Base-by-base conservation (phyloP, 2,329 filamentous ascomycete genomes). In the Fusarium ramigenum region DNA sequence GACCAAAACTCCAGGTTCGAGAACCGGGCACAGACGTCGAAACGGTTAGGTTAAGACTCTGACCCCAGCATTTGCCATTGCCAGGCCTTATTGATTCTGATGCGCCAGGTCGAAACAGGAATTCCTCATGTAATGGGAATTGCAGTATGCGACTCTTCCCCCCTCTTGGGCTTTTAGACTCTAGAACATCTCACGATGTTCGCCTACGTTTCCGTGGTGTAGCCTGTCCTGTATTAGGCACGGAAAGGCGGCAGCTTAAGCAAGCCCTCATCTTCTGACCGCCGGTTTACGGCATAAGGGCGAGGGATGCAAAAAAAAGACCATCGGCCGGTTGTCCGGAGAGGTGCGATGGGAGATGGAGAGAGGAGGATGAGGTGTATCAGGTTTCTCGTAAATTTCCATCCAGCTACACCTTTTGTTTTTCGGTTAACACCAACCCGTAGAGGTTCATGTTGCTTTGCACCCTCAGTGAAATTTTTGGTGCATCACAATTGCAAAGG, bases 91-190 rank as follows among this genome's bases (percentile, higher is more conserved):
- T 56, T 40, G 46, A 53, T 25, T 63, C 61, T 53, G 66, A 63
- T 64, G 65, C 61, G 57, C 69, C 65, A 73, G 40, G 64, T 73
- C 70, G 39, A 70, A 73, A 52, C 47, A 47, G 70, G 70, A 72
- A 63, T 50, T 67, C 60, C 69, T 73, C 65, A 73, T 70, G 70
- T 73, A 73, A 73, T 73, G 70, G 60, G 65, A 70, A 73, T 70
- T 70, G 46, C 19, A 64, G 62, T 60, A 69, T 67, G 63, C 54
- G 46, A 67, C 63, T 66, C 50, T 32, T 56, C 52, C 50, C 43
- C 56, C 60, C 23, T 12, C 37, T 49, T 54, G 11, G 53, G 28
- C 28, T 34, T 37, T 57, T 46, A 32, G 39, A 57, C 53, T 44
- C 60, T 72, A 44, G 56, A 63, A 63, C 49, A 68, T 52, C 58